Conservation (phyloP, 345 rosid species). For the Eutrema heterophyllum region DNA sequence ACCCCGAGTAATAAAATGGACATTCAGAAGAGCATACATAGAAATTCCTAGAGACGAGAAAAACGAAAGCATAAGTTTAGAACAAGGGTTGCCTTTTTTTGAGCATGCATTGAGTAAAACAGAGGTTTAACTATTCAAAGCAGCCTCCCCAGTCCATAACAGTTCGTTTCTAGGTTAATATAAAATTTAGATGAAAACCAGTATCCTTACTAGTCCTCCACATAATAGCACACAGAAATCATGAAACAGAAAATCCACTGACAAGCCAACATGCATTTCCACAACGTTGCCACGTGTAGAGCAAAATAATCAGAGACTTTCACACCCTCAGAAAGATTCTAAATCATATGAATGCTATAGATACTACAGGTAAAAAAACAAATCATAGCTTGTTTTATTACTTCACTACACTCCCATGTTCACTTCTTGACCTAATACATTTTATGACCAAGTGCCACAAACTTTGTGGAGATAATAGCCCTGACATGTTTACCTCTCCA, state of each 20-base stretch:
- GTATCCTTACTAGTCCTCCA: background rate
- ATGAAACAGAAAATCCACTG: background rate
- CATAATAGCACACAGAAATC: background rate
- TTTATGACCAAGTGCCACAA: background rate
- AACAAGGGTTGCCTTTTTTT: background rate
- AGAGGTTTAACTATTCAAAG: background rate
- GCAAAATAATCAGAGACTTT: background rate
- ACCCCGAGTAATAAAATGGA: background rate
- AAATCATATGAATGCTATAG: background rate
- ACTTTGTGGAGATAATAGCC: background rate
- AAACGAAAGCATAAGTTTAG: background rate
- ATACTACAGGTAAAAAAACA: background rate
- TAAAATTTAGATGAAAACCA: background rate
- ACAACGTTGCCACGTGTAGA: background rate
- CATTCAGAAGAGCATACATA: constrained; percentile 7
- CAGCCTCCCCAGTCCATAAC: background rate
- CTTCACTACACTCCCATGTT: background rate
- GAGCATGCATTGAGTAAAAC: constrained; percentile 6
- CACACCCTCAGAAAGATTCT: background rate
- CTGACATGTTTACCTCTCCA: background rate
- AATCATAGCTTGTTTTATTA: background rate
- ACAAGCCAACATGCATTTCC: background rate
- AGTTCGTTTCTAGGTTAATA: background rate
- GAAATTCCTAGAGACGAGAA: background rate
- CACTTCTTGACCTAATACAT: background rate